These are phyloP conservation scores for Capronia americana DNA, from an alignment of 2,329 filamentous ascomycete species.

Conservation along the genomic window DNA sequence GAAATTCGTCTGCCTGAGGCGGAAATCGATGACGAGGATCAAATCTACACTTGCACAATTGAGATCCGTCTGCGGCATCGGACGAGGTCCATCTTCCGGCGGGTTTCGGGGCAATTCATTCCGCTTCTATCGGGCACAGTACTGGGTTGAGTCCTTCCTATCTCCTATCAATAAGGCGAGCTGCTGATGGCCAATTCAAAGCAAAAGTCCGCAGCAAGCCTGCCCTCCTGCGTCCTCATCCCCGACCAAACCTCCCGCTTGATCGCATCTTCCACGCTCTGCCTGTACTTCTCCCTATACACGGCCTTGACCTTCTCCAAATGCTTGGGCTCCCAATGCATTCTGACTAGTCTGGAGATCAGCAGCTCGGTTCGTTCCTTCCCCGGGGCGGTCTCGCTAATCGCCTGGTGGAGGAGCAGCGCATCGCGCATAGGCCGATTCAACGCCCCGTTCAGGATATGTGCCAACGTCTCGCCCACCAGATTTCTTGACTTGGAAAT, in stretches of 20 bases:
- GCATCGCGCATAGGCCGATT: constrained; percentile 94
- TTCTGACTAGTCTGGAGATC: constrained; percentile 82
- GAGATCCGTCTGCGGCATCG: constrained; percentile 14
- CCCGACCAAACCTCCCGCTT: constrained; percentile 72
- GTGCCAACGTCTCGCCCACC: constrained; percentile 90
- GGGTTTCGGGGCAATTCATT: neutral
- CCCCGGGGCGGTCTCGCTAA: constrained; percentile 72
- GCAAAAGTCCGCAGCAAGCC: constrained; percentile 38
- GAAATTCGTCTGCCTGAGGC: constrained; percentile 22
- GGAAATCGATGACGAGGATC: constrained; percentile 21
- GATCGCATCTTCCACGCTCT: constrained; percentile 77
- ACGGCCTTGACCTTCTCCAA: constrained; percentile 79
- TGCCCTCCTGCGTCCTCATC: constrained; percentile 42
- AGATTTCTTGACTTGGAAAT: constrained; percentile 89
- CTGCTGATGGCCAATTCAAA: constrained; percentile 34
- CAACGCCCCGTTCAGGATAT: constrained; percentile 95
- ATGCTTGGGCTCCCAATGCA: constrained; percentile 91
- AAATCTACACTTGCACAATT: neutral
- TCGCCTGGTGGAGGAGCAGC: constrained; percentile 86
- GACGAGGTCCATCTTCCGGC: neutral
- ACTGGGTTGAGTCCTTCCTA: neutral
- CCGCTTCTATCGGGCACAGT: neutral
- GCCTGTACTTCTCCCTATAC: constrained; percentile 77
- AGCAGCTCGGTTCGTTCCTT: constrained; percentile 83
- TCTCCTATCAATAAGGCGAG: constrained; percentile 10